Evolutionary conservation across 1,284 basidiomycete species (phyloP).

Genomic region (Microbotryum lychnidis-dioicae): DNA sequence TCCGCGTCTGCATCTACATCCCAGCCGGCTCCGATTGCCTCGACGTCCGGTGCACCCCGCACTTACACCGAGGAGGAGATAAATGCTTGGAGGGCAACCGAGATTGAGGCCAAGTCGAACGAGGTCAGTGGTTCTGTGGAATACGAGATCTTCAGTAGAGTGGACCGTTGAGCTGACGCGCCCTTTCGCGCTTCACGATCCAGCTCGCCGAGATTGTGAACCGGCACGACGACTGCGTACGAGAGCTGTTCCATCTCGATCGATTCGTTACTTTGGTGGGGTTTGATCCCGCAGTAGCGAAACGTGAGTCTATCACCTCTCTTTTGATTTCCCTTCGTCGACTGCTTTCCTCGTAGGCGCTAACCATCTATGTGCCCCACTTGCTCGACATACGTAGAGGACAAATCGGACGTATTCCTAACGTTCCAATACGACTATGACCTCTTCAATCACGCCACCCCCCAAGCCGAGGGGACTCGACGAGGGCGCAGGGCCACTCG

Average conservation of each 20-base stretch:
- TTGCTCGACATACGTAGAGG: slow-evolving; percentile 37
- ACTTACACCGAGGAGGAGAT: slow-evolving; percentile 7
- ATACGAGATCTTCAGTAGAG: background rate
- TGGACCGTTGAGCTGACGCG: background rate
- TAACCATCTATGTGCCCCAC: background rate
- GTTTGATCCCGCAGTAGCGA: slow-evolving; percentile 67
- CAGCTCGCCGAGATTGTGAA: slow-evolving; percentile 27
- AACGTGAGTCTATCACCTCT: slow-evolving; percentile 37
- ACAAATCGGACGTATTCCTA: slow-evolving; percentile 62
- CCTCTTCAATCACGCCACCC: slow-evolving; percentile 40
- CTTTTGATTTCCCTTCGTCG: background rate
- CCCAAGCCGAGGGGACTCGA: background rate
- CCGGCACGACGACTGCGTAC: slow-evolving; percentile 48
- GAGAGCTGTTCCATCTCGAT: slow-evolving; percentile 78
- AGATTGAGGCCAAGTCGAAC: slow-evolving; percentile 19
- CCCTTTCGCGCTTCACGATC: background rate
- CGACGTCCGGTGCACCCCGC: no score
- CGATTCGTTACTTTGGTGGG: slow-evolving; percentile 62
- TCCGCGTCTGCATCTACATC: no score
- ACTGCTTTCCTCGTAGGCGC: background rate
- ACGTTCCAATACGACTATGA: slow-evolving; percentile 54
- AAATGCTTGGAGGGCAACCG: slow-evolving; percentile 8
- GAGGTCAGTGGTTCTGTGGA: slow-evolving; percentile 9
- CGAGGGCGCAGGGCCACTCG: slow-evolving; percentile 55
- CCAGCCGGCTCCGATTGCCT: no score